Base-by-base conservation (phyloP, 2,329 filamentous ascomycete species). In the Apiospora arundinis region DNA sequence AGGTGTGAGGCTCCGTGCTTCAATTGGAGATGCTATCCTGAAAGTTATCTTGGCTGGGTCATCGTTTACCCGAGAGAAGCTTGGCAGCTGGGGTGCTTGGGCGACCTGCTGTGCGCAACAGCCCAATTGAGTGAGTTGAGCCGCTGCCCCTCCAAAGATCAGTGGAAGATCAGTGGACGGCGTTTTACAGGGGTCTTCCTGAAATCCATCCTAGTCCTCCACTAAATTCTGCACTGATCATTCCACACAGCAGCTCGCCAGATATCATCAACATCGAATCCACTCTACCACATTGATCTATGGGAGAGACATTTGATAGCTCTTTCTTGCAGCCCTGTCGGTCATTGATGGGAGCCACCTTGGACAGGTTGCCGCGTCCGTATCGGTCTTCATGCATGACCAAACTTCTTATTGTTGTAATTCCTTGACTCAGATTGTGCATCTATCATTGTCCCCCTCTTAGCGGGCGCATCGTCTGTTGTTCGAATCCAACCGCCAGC, bases 11-110 rank as follows among this genome's bases (percentile, higher is more conserved):
- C 40, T 40, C 18, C 32, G 12, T 63, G 32, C 56, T 8, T 9
- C 9, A 14, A 7, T n/a, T 16, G 28, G 52, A 18, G 7, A 8
- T 60, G 21, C 25, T 14, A 12, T 42, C 40, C 40, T 42, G 32
- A 32, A 42, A 4, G 9, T 14, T 7, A 21, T 60, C 52, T 21
- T 37, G 21, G 12, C 56, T 63, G 56, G 56, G 56, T 63, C 32
- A 63, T 63, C n/a, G 56, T 63, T 63, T 63, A 63, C 56, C 56
- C 56, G 56, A 63, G 11, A 32, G 56, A 60, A 21, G 52, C 52
- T 32, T 28, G 32, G 6, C 32, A 32, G 32, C 32, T 32, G 52
- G 52, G 52, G 28, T n/a, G 25, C 5, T 37, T 37, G 28, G 28
- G 49, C 32, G 49, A 32, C 6, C 9, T 42, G 40, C 52, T 37